These are phyloP conservation scores for Anthracocystis panici-leucophaei DNA, from an alignment of 1,284 basidiomycete genomes.

Conservation along the genomic window DNA sequence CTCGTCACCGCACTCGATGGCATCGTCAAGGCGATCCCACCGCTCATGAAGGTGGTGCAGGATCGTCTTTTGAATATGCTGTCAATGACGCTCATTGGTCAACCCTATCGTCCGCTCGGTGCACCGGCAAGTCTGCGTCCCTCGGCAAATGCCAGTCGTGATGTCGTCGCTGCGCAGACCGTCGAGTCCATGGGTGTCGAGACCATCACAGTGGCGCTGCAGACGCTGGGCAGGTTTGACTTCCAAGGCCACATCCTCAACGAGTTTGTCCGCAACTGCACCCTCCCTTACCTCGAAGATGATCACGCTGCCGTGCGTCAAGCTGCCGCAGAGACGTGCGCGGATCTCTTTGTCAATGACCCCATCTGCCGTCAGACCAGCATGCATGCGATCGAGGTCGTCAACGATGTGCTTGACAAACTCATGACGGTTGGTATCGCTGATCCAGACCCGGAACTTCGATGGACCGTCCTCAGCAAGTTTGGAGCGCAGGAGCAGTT, in stretches of 20 bases:
- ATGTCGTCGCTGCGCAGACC: constrained; percentile 48
- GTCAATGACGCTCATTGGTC: constrained; percentile 62
- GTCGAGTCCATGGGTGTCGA: constrained; percentile 76
- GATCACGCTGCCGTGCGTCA: constrained; percentile 89
- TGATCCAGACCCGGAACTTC: constrained; percentile 76
- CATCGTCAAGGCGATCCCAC: constrained; percentile 89
- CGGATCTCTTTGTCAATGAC: constrained; percentile 87
- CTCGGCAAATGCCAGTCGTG: constrained; percentile 43
- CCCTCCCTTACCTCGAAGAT: constrained; percentile 92
- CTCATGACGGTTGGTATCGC: constrained; percentile 95
- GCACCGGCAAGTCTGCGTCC: constrained; percentile 46
- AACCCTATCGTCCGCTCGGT: constrained; percentile 65
- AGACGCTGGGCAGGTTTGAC: constrained; percentile 91
- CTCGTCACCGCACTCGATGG: constrained; percentile 86
- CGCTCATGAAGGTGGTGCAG: constrained; percentile 91
- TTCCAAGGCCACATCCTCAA: constrained; percentile 89
- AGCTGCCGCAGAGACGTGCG: constrained; percentile 92
- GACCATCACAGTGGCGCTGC: constrained; percentile 85
- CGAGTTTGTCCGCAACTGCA: constrained; percentile 93
- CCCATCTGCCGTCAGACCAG: constrained; percentile 97
- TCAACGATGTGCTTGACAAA: constrained; percentile 97
- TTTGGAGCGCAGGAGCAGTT: constrained; percentile 93
- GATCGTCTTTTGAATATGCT: constrained; percentile 73
- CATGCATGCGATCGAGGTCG: constrained; percentile 95
- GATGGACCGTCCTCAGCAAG: constrained; percentile 78